Evolutionary conservation across 2,329 filamentous ascomycete species (phyloP).

Genomic region (Coniochaeta sp.): DNA sequence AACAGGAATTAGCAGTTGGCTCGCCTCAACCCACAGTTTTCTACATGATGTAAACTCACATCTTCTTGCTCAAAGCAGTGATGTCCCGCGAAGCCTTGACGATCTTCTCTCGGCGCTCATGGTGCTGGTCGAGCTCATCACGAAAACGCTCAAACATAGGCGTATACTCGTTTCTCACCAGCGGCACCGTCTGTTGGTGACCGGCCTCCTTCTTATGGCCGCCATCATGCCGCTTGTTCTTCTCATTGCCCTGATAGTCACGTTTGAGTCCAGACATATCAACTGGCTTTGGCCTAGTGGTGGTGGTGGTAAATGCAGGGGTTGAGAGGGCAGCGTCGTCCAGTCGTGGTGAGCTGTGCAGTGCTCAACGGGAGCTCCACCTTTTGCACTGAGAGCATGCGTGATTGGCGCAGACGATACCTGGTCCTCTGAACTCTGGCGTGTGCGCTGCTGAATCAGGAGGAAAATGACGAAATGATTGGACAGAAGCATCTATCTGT

Average conservation of each 20-base stretch:
- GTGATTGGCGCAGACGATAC: background rate
- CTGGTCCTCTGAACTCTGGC: no score
- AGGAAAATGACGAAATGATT: background rate
- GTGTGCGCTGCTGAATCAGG: background rate
- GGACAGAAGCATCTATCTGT: background rate
- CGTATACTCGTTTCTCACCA: constrained; percentile 42
- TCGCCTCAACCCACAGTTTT: background rate
- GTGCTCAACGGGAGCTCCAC: background rate
- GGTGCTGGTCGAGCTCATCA: constrained; percentile 84
- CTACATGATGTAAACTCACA: constrained; percentile 46
- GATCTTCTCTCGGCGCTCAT: constrained; percentile 83
- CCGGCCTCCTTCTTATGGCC: constrained; percentile 8
- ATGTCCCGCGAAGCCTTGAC: constrained; percentile 90
- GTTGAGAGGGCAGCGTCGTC: background rate
- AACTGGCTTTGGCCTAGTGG: constrained; percentile 1
- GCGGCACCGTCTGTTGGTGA: constrained; percentile 18
- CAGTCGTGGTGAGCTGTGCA: background rate
- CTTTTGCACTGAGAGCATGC: background rate
- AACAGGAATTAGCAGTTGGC: constrained; percentile 2
- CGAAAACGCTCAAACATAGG: constrained; percentile 83
- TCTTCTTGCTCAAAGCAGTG: constrained; percentile 93
- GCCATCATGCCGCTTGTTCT: constrained; percentile 23
- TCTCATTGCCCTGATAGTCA: constrained; percentile 43
- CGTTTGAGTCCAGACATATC: constrained; percentile 42
- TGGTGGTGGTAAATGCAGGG: background rate